phyloP scores from a whole-genome alignment of 768 basidiomycete genomes.

The Tylopilus vinaceipallidus region DNA sequence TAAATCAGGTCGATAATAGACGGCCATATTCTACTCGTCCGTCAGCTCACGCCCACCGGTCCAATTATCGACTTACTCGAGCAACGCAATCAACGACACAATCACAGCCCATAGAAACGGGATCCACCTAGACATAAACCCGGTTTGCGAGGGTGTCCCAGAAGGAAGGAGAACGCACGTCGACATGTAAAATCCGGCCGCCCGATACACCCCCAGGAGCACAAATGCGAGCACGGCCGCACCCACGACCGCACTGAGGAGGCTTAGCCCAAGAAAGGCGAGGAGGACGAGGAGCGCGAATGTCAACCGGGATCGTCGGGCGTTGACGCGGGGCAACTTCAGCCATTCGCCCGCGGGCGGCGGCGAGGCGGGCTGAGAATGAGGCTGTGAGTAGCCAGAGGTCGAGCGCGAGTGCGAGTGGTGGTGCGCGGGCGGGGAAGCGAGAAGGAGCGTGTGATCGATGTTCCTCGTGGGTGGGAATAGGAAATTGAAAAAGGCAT shows the following conservation, averaged over 20 bases:
- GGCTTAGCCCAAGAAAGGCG: conserved; percentile 32
- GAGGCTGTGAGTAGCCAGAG: neutral
- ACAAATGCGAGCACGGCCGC: conserved; percentile 40
- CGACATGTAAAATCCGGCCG: conserved; percentile 39
- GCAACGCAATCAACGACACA: conserved; percentile 38
- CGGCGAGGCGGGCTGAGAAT: neutral
- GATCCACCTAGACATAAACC: conserved; percentile 39
- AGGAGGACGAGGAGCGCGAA: conserved; percentile 42
- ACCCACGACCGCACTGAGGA: conserved; percentile 38
- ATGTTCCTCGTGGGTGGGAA: conserved; percentile 33
- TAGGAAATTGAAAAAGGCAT: conserved; percentile 42
- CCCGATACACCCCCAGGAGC: conserved; percentile 38
- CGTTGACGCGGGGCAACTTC: conserved; percentile 28
- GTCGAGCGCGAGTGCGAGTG: neutral
- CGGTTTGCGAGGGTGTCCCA: too few relatives aligned
- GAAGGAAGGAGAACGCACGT: too few relatives aligned
- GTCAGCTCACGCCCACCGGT: neutral
- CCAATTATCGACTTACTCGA: conserved; percentile 30
- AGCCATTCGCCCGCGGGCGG: conserved; percentile 7
- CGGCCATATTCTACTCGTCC: conserved; percentile 40
- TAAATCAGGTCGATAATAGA: conserved; percentile 10
- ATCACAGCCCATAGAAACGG: conserved; percentile 43
- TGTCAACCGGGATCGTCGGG: conserved; percentile 35
- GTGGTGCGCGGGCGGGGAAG: neutral
- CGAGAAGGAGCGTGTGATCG: conserved; percentile 1